phyloP scores from a whole-genome alignment of 768 basidiomycete species.

The Crepidotus variabilis region DNA sequence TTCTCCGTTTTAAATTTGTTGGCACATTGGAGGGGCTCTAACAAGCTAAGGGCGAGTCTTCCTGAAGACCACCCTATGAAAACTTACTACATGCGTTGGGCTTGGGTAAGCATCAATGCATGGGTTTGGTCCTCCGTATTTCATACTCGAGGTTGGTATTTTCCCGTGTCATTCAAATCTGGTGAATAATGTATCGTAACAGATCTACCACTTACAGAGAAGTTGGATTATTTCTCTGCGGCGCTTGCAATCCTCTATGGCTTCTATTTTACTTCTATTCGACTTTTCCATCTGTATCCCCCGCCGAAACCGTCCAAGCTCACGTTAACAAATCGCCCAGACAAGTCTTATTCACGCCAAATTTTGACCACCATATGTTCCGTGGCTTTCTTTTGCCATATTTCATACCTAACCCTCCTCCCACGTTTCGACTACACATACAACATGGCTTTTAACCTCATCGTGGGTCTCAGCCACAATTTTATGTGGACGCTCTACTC shows the following conservation, averaged over 20 bases:
- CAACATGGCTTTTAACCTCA: slow-evolving; percentile 84
- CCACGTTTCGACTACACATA: slow-evolving; percentile 91
- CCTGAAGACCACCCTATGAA: slow-evolving; percentile 65
- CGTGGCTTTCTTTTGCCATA: slow-evolving; percentile 60
- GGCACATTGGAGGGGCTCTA: slow-evolving; percentile 63
- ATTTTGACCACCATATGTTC: slow-evolving; percentile 52
- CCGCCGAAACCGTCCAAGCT: slow-evolving; percentile 23
- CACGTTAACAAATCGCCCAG: slow-evolving; percentile 16
- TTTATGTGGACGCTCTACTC: slow-evolving; percentile 77
- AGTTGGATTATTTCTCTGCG: slow-evolving; percentile 93
- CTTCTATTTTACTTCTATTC: slow-evolving; percentile 73
- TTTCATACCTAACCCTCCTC: slow-evolving; percentile 72
- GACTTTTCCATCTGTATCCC: slow-evolving; percentile 76
- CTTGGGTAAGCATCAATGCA: slow-evolving; percentile 74
- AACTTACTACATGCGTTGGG: slow-evolving; percentile 62
- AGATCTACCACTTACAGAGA: slow-evolving; percentile 85
- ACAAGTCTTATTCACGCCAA: slow-evolving; percentile 20
- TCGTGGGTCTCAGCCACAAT: slow-evolving; percentile 76
- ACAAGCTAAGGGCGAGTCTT: slow-evolving; percentile 41
- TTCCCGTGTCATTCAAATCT: neutral
- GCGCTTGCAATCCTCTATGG: slow-evolving; percentile 79
- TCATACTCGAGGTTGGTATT: slow-evolving; percentile 80
- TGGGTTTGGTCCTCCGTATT: slow-evolving; percentile 94
- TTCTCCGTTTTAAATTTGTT: slow-evolving; percentile 88
- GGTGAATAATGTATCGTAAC: slow-evolving; percentile 4